These are phyloP conservation scores for Peziza echinospora DNA, from an alignment of 495 filamentous ascomycete genomes.

Conservation along the genomic window DNA sequence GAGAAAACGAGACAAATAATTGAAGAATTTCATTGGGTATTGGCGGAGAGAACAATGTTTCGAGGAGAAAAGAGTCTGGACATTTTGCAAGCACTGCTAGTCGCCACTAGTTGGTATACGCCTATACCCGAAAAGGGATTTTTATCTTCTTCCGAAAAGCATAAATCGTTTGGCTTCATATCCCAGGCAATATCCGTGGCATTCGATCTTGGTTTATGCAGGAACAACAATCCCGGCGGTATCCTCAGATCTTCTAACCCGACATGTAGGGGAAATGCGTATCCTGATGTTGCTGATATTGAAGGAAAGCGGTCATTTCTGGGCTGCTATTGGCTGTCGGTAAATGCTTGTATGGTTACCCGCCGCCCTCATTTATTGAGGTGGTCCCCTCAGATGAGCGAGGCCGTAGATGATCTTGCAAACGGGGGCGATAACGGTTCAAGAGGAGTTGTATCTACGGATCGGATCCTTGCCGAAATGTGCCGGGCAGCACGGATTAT, in stretches of 20 bases:
- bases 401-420: slow-evolving; percentile 56
- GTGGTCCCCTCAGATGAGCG: slow-evolving; percentile 68
- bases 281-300: slow-evolving; percentile 38
- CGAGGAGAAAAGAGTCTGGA: slow-evolving; percentile 69
- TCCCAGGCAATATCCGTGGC: slow-evolving; percentile 69
- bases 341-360: slow-evolving; percentile 53
- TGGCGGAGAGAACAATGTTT: slow-evolving; percentile 53
- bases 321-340: slow-evolving; percentile 54
- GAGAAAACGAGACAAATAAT: too few relatives aligned
- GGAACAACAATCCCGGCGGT: slow-evolving; percentile 13
- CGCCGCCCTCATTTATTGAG: slow-evolving; percentile 62
- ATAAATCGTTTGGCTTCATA: slow-evolving; percentile 77
- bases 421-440: slow-evolving; percentile 32
- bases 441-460: slow-evolving; percentile 36
- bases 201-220: slow-evolving; percentile 68
- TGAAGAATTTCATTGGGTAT: slow-evolving; percentile 45
- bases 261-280: not conserved
- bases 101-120: slow-evolving; percentile 59
- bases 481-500: slow-evolving; percentile 57
- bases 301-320: slow-evolving; percentile 65
- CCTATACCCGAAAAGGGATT: slow-evolving; percentile 39
- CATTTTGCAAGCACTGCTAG: slow-evolving; percentile 56
- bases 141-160: slow-evolving; percentile 38
- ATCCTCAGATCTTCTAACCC: not conserved
- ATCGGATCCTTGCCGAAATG: slow-evolving; percentile 51